Evolutionary conservation across 176 grass and related monocot species (phyloP).

Genomic region (Ensete glaucum): DNA sequence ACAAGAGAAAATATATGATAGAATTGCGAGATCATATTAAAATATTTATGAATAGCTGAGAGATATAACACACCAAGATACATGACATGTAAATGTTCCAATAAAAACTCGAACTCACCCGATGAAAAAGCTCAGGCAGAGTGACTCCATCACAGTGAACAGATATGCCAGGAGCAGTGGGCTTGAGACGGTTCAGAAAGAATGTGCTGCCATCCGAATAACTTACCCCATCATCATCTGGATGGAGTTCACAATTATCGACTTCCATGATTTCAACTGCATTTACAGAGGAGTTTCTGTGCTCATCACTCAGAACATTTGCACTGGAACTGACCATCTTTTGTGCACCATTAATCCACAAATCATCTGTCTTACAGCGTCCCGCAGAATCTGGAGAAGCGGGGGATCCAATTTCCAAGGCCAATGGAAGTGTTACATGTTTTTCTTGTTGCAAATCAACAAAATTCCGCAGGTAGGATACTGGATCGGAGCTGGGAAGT

Average conservation of each 20-base stretch:
- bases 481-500: conserved; percentile 44
- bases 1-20: background rate
- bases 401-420: background rate
- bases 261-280: background rate
- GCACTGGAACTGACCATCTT: background rate
- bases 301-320: background rate
- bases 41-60: background rate
- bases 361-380: background rate
- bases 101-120: conserved; percentile 56
- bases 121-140: conserved; percentile 66
- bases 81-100: conserved; percentile 74
- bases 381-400: background rate
- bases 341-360: background rate
- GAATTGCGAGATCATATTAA: background rate
- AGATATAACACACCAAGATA: conserved; percentile 51
- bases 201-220: conserved; percentile 78
- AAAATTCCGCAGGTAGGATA: conserved; percentile 50
- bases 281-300: background rate
- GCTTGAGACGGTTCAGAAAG: conserved; percentile 53
- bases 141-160: conserved; percentile 43
- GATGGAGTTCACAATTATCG: conserved; percentile 3
- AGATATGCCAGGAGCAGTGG: conserved; percentile 12
- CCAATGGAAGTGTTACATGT: background rate
- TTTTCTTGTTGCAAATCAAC: background rate
- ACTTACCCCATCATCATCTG: conserved; percentile 4